These are phyloP conservation scores for Colletotrichum cereale DNA, from an alignment of 2,329 filamentous ascomycete genomes.

Conservation along the genomic window DNA sequence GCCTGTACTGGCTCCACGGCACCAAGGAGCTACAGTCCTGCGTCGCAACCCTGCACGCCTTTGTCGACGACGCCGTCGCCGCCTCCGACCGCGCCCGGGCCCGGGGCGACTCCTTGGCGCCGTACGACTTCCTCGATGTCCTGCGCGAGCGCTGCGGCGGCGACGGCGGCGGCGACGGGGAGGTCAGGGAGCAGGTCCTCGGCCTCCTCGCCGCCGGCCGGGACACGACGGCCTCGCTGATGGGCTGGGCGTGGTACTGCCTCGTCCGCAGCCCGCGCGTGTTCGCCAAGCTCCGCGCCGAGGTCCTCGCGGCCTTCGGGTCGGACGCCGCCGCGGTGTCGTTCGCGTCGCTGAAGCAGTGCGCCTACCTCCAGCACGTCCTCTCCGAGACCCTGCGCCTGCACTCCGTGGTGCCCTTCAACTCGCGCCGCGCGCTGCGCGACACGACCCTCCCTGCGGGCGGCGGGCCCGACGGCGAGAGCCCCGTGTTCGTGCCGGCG, in stretches of 20 bases:
- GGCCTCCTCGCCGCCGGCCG: conserved; percentile 42
- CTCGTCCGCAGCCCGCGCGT: conserved; percentile 37
- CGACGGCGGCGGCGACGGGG: conserved; percentile 7
- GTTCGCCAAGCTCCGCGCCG: conserved; percentile 38
- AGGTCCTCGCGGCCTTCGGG: conserved; percentile 32
- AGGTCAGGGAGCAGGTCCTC: conserved; percentile 35
- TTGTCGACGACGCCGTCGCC: conserved; percentile 40
- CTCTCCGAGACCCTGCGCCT: conserved; percentile 49
- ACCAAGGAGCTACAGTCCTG: neutral
- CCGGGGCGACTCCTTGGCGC: conserved; percentile 20
- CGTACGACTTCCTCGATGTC: conserved; percentile 40
- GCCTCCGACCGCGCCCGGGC: conserved; percentile 19
- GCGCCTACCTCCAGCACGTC: conserved; percentile 44
- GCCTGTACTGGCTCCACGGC: conserved; percentile 33
- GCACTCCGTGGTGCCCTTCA: conserved; percentile 51
- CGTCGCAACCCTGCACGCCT: conserved; percentile 26
- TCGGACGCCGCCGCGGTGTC: conserved; percentile 22
- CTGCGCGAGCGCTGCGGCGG: conserved; percentile 37
- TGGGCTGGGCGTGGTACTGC: conserved; percentile 43
- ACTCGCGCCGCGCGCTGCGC: conserved; percentile 46
- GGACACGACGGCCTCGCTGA: conserved; percentile 44
- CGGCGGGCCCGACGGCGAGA: conserved; percentile 50
- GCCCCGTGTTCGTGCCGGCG: conserved; percentile 48
- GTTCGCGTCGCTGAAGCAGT: conserved; percentile 42
- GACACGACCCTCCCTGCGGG: conserved; percentile 52